These are phyloP conservation scores for Phialocephala sp. DNA, from an alignment of 2,329 filamentous ascomycete genomes.

Conservation along the genomic window DNA sequence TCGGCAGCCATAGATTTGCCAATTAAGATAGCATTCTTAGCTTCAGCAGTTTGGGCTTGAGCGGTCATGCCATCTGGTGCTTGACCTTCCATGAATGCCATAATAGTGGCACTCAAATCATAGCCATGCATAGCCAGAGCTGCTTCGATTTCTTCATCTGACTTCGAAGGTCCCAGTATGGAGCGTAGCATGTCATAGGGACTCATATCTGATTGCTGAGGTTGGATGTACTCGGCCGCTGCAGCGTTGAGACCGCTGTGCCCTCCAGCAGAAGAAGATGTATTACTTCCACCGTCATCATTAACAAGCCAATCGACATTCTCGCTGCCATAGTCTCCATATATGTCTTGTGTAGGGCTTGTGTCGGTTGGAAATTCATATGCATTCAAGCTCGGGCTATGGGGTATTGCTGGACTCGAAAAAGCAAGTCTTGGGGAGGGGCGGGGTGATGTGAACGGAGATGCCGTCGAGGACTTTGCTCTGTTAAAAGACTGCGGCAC, in stretches of 20 bases:
- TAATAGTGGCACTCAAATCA: slow-evolving; percentile 90
- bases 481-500: slow-evolving; percentile 78
- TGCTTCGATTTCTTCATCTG: slow-evolving; percentile 94
- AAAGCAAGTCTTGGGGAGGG: slow-evolving; percentile 91
- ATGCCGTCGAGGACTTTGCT: slow-evolving; percentile 78
- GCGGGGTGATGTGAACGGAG: slow-evolving; percentile 91
- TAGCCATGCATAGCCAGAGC: slow-evolving; percentile 89
- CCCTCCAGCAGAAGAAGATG: slow-evolving; percentile 72
- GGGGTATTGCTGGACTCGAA: slow-evolving; percentile 87
- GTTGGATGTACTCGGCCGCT: slow-evolving; percentile 77
- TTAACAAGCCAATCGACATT: slow-evolving; percentile 96
- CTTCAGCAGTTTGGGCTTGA: slow-evolving; percentile 55
- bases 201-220: slow-evolving; percentile 84
- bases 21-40: slow-evolving; percentile 74
- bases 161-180: slow-evolving; percentile 85
- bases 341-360: slow-evolving; percentile 81
- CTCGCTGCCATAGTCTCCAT: slow-evolving; percentile 89
- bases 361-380: slow-evolving; percentile 91
- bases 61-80: slow-evolving; percentile 51
- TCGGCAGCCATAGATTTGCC: slow-evolving; percentile 88
- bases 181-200: slow-evolving; percentile 98
- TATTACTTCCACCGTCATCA: slow-evolving; percentile 82
- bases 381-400: slow-evolving; percentile 91
- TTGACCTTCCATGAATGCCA: slow-evolving; percentile 81
- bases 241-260: slow-evolving; percentile 77